Evolutionary conservation across 805 yeast genomes (phyloP), one percentile per base, ranked within the genome.

Genomic region (Sugiyamaella boreocaroliniensis): DNA sequence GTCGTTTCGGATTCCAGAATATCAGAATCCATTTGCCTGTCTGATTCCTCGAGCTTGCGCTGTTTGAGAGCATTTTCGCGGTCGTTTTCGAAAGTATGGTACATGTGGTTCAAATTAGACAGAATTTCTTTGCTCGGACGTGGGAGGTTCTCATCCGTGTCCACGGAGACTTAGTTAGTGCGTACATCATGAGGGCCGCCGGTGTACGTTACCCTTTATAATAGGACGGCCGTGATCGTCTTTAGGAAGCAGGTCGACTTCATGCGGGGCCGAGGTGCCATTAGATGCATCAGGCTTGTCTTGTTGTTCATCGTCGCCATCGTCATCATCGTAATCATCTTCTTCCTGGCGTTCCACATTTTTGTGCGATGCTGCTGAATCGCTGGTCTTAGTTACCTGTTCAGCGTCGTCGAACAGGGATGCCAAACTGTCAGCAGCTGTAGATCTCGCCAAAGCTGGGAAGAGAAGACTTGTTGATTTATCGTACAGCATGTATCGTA

Each of bases 41-140:
- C 95, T 52, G 87, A 83, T 60, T 85, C 86, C 61, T 88, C 95
- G 32, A 90, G 72, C 62, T 83, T 86, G 55, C 88, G 69, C 63
- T 93, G 76, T 61, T 88, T 86, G 51, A 83, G 72, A 51, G 88
- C 73, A 1, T 90, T 86, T 50, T 87, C 95, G 50, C 77, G 64
- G 64, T 84, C 90, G 51, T 75, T 74, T 62, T 84, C 90, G 63
- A 83, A 83, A 46, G 77, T 75, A 62, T 84, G 88, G 63, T 83
- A 84, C 40, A 80, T 75, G 56, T 77, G 80, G 67, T 78, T 77
- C 68, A 81, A 26, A 59, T 58, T 58, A 22, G 50, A 29, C 19
- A 55, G 22, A 32, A 53, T 61, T 8, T 56, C 57, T 41, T 56
- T 60, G 16, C 48, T 50, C 22, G 53, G 54, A 10, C 45, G 52